phyloP scores from a whole-genome alignment of 108 stramenopile species.

The Cyclotella baltica region DNA sequence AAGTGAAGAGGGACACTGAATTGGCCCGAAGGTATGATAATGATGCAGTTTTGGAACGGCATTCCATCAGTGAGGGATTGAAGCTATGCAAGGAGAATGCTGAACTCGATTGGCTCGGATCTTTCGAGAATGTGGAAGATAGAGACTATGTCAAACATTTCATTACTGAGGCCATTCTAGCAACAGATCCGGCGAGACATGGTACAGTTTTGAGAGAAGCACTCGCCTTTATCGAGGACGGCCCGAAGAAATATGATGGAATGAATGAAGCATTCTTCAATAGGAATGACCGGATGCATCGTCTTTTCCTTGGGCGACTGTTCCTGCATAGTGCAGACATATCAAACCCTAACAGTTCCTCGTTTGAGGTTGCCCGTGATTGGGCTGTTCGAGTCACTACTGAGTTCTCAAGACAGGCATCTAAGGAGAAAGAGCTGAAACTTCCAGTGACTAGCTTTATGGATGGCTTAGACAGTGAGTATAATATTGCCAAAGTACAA shows the following conservation, averaged over 20 bases:
- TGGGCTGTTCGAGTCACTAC: slow-evolving; percentile 57
- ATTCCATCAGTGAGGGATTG: slow-evolving; percentile 39
- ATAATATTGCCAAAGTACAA: slow-evolving; percentile 52
- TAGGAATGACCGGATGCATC: slow-evolving; percentile 17
- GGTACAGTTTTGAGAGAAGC: slow-evolving; percentile 44
- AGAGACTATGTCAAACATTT: slow-evolving; percentile 29
- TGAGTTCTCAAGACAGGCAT: slow-evolving; percentile 57
- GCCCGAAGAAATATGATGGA: background rate
- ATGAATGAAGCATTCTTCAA: slow-evolving; percentile 18
- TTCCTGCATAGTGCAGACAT: slow-evolving; percentile 62
- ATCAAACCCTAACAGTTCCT: slow-evolving; percentile 43
- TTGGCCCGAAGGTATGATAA: slow-evolving; percentile 31
- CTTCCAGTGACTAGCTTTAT: slow-evolving; percentile 57
- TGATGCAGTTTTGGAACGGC: slow-evolving; percentile 44
- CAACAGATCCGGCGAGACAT: slow-evolving; percentile 56
- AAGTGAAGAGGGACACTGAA: slow-evolving; percentile 28
- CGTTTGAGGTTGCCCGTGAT: slow-evolving; percentile 54
- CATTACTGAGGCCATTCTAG: slow-evolving; percentile 41
- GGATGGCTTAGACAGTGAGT: slow-evolving; percentile 53
- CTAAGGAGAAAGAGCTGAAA: slow-evolving; percentile 45
- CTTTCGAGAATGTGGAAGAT: slow-evolving; percentile 28
- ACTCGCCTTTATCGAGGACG: slow-evolving; percentile 36
- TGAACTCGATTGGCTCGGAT: slow-evolving; percentile 42
- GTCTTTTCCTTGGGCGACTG: slow-evolving; percentile 34
- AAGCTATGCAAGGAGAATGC: slow-evolving; percentile 33